Conservation (phyloP, 1,139 yeast species). For the Ogataea hybrid region DNA sequence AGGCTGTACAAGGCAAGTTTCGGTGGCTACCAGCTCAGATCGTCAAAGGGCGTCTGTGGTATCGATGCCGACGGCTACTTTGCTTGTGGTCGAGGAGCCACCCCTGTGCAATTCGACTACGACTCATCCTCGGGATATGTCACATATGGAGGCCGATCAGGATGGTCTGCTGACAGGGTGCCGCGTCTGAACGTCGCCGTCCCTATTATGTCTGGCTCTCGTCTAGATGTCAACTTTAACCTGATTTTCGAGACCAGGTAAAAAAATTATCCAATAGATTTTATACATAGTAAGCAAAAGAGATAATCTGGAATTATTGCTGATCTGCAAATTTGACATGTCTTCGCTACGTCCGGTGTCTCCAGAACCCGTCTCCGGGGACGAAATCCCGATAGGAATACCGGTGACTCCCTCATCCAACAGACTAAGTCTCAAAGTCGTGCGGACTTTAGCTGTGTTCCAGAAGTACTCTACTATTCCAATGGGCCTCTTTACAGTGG, state of each 20-base stretch:
- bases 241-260: constrained; percentile 33
- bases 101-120: constrained; percentile 53
- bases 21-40: constrained; percentile 67
- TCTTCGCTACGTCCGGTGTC: constrained; percentile 11
- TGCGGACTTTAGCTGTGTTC: constrained; percentile 16
- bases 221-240: constrained; percentile 44
- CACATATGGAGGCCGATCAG: constrained; percentile 59
- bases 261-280: background rate
- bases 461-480: constrained; percentile 67
- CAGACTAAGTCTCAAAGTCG: constrained; percentile 13
- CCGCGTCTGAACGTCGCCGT: constrained; percentile 55
- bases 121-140: constrained; percentile 46
- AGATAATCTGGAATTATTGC: background rate
- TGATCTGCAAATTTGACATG: background rate
- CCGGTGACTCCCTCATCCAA: constrained; percentile 17
- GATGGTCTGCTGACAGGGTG: constrained; percentile 60
- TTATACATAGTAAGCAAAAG: constrained; percentile 1
- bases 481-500: constrained; percentile 53
- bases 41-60: constrained; percentile 76
- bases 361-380: constrained; percentile 19
- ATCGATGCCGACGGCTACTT: constrained; percentile 38
- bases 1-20: constrained; percentile 52
- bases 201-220: constrained; percentile 49
- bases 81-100: constrained; percentile 35
- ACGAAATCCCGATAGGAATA: constrained; percentile 18